These are phyloP conservation scores for Geotrichum bryndzae DNA, from an alignment of 1,139 yeast genomes.

Conservation along the genomic window DNA sequence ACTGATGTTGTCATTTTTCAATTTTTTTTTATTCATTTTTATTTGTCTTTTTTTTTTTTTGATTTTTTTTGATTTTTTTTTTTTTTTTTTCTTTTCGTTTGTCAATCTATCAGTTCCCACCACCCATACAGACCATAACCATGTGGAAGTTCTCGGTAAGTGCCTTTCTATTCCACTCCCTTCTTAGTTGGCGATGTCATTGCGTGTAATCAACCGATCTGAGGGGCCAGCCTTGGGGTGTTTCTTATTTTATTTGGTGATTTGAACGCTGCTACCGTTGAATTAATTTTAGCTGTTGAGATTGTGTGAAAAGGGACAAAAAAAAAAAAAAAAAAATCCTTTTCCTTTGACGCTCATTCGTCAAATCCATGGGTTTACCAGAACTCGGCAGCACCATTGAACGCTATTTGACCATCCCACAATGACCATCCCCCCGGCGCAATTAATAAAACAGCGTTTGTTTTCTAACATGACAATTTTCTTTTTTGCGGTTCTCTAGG, in stretches of 20 bases:
- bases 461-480: too few relatives aligned
- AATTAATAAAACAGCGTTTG: constrained; percentile 49
- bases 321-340: not conserved
- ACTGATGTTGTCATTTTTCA: not conserved
- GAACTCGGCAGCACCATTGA: not conserved
- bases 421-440: not conserved
- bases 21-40: not conserved
- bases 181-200: not conserved
- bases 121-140: not conserved
- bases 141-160: constrained; percentile 19
- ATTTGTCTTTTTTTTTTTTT: constrained; percentile 38
- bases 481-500: constrained; percentile 12
- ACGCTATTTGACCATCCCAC: not conserved
- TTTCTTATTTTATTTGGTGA: not conserved
- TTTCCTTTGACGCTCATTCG: not conserved
- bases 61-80: constrained; percentile 36
- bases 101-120: not conserved
- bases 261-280: not conserved
- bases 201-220: not conserved
- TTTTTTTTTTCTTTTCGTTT: not conserved
- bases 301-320: not conserved
- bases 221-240: not conserved
- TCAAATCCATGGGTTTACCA: not conserved
- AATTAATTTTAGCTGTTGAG: too few relatives aligned
- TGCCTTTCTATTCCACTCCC: not conserved